Percentiles rank a stretch among this genome's conserved stretches.
Evolutionary conservation across 257 asterid genomes (phyloP).

Genomic region (Solanum lycopersicoides): DNA sequence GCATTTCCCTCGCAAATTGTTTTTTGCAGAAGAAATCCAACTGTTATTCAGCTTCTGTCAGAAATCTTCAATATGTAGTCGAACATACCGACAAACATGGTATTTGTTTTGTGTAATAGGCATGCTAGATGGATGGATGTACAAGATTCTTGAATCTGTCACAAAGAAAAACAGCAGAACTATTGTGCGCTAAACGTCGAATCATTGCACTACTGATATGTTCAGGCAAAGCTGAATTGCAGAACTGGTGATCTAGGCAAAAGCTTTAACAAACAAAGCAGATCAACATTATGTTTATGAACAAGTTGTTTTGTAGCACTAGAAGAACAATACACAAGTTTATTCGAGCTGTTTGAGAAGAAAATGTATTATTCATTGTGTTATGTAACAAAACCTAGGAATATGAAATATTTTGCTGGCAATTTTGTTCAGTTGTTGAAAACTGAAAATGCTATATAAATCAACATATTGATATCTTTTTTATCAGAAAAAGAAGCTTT

Average conservation of each 20-base stretch:
- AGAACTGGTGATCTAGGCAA: not conserved
- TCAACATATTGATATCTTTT: not conserved
- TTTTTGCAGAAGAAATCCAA: not conserved
- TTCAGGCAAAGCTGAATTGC: not conserved
- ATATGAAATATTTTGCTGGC: not conserved
- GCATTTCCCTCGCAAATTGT: not conserved
- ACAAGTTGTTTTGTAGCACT: not conserved
- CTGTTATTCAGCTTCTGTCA: not conserved
- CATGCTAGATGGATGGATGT: slow-evolving; percentile 95
- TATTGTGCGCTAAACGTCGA: slow-evolving; percentile 29
- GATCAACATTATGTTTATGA: not conserved
- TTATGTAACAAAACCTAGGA: not conserved
- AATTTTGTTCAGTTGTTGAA: not conserved
- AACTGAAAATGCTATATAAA: not conserved
- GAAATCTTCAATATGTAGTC: not conserved
- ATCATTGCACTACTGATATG: not conserved
- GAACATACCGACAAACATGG: not conserved
- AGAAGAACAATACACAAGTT: not conserved
- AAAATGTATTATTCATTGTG: not conserved
- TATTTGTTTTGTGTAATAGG: slow-evolving; percentile 31
- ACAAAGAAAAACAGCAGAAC: slow-evolving; percentile 54
- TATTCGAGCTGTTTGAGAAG: not conserved
- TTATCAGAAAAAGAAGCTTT: not conserved
- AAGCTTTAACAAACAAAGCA: not conserved
- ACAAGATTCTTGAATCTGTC: slow-evolving; percentile 55